A percentile compares a stretch with the other conserved stretches of the same genome.
Conservation (phyloP, 495 filamentous ascomycete genomes). For the Echria macrotheca region DNA sequence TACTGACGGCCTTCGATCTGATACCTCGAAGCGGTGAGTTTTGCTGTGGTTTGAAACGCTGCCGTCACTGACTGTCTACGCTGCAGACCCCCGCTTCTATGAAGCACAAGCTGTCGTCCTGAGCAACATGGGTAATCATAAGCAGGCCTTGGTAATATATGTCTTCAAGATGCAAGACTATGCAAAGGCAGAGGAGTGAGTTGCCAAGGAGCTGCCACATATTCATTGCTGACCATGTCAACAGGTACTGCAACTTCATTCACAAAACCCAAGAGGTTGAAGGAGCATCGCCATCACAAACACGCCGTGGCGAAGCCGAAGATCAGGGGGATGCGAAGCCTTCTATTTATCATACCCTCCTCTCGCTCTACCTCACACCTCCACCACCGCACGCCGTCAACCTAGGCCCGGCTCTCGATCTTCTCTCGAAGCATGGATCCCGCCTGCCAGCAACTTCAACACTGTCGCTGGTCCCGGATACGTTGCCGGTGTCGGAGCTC, state of each 20-base stretch:
- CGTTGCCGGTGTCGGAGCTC: conserved; percentile 69
- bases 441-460: conserved; percentile 83
- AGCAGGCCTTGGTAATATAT: conserved; percentile 90
- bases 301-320: conserved; percentile 33
- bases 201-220: neutral
- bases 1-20: conserved; percentile 64
- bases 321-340: conserved; percentile 54
- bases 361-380: conserved; percentile 85
- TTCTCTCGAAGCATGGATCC: conserved; percentile 86
- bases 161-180: conserved; percentile 89
- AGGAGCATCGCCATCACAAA: conserved; percentile 29
- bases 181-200: conserved; percentile 86
- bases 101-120: conserved; percentile 89
- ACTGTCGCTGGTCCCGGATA: conserved; percentile 75
- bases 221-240: neutral
- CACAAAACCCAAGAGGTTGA: conserved; percentile 54
- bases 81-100: conserved; percentile 72
- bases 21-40: conserved; percentile 72
- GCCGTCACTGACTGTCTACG: neutral
- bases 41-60: neutral
- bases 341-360: conserved; percentile 84
- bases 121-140: conserved; percentile 92
- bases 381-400: conserved; percentile 68
- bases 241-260: conserved; percentile 82
- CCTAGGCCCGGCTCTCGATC: conserved; percentile 72